Evolutionary conservation across 208 protist genomes (phyloP), one percentile per base, ranked within the genome.

Genomic region (Novymonas esmeraldas): DNA sequence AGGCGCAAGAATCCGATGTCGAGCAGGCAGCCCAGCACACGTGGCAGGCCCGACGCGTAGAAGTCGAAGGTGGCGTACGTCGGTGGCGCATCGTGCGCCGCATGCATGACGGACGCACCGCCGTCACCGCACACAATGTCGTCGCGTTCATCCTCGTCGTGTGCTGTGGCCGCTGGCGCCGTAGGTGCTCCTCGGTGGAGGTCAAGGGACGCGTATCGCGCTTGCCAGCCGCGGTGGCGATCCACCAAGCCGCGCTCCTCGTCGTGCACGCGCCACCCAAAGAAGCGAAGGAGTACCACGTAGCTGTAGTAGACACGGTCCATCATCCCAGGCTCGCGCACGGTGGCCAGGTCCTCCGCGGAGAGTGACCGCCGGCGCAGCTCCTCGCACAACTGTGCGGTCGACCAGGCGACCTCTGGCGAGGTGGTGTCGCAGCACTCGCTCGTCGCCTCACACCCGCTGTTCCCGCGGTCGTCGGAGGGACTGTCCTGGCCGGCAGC

Each of bases 261-360:
- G 54, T 93, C 82, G 68, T 96, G 82, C 16, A 96, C 51, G 1
- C 81, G 74, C 89, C 91, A 96, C 2, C 91, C 91, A 51, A 88
- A 92, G 74, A 96, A 94, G 51, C 88, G 88, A 7, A 96, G 78
- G 16, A 96, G 67, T 3, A 92, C 80, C n/a, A 93, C 74, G 55
- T 92, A 94, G 73, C 88, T 93, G 71, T 93, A 96, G 70, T 94
- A 87, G 22, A 96, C 49, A 13, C 88, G 83, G 48, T 96, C 91
- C 73, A 93, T 77, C 45, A 85, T 65, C 10, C 76, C 79, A 7
- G 81, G 81, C 38, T 91, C 76, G 4, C 86, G 83, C 16, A 96
- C 45, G 18, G 63, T 46, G 13, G 29, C 68, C 20, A 87, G 59
- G 20, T 91, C 85, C 2, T 14, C 44, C 39, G 33, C 64, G 3